Base-by-base conservation (phyloP, 345 rosid genomes). In the Clausena lansium region DNA sequence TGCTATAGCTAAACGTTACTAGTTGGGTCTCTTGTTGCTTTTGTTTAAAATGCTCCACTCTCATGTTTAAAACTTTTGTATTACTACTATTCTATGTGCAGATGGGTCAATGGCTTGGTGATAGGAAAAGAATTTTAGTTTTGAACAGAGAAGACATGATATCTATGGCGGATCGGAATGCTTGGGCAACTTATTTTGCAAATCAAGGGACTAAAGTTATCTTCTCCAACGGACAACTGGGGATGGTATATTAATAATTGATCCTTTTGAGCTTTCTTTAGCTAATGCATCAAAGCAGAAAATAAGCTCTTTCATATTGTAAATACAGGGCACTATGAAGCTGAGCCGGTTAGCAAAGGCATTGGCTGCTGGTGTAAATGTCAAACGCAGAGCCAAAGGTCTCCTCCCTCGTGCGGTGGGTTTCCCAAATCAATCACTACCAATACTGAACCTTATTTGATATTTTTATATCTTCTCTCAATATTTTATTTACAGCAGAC, bases 51-150 rank as follows among this genome's bases (percentile, higher is more conserved):
- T 75, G 47, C 77, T 77, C 54, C 38, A 61, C n/a, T 22, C 24
- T 19, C 15, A 52, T 19, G 22, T 52, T 15, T 15, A 52, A 19
- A 52, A 52, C 22, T 52, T 4, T 52, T 52, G 7, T 74, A 22
- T 62, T 60, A 14, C 24, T 61, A 6, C 6, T 32, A 35, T 70
- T 59, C 39, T 3, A 50, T 75, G 78, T 54, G 78, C 83, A 95
- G 96, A 92, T 95, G 96, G 99, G 91, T 24, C 83, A 90, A 3
- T 95, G 99, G 97, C 95, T 95, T 80, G 97, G 97, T 39, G 93
- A 90, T 89, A 89, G 96, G 91, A 95, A 89, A 81, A 88, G 91
- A 77, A 86, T 93, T 83, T 83, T 95, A 83, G 98, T 95, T 39
- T 83, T 95, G 79, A 95, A 95, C 73, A 86, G 98, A 80, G 98